Percentiles rank a stretch among this genome's conserved stretches.
Conservation (phyloP, 495 filamentous ascomycete genomes). For the Podospora bellae-mahoneyi region DNA sequence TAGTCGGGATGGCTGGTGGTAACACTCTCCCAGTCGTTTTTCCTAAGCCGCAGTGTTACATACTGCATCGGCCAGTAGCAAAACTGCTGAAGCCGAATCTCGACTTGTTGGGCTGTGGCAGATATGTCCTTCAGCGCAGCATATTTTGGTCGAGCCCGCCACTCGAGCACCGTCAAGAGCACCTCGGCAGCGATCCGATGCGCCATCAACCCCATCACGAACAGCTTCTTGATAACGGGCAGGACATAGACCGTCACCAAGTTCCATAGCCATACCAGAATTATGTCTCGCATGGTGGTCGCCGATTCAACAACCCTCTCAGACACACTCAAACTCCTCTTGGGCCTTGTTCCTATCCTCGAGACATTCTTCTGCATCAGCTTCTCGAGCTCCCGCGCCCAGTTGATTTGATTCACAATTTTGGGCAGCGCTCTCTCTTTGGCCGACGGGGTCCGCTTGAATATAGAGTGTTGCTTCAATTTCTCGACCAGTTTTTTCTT, state of each 20-base stretch:
- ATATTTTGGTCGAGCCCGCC: constrained; percentile 74
- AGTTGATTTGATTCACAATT: constrained; percentile 95
- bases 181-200: constrained; percentile 80
- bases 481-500: constrained; percentile 75
- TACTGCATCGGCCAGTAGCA: constrained; percentile 99
- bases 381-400: constrained; percentile 81
- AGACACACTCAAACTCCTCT: constrained; percentile 84
- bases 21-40: constrained; percentile 91
- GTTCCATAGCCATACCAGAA: constrained; percentile 65
- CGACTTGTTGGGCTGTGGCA: constrained; percentile 96
- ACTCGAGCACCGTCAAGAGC: constrained; percentile 77
- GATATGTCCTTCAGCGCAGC: constrained; percentile 93
- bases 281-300: constrained; percentile 72
- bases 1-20: constrained; percentile 96
- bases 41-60: constrained; percentile 78
- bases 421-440: constrained; percentile 77
- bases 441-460: constrained; percentile 67
- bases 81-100: constrained; percentile 96
- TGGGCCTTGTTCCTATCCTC: constrained; percentile 72
- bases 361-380: constrained; percentile 84
- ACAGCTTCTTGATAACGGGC: constrained; percentile 68
- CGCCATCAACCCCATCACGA: constrained; percentile 73
- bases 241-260: constrained; percentile 72
- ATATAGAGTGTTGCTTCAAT: constrained; percentile 79
- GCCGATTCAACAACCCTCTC: constrained; percentile 95